A percentile compares a stretch with the other conserved stretches of the same genome.
Evolutionary conservation across 176 grass and related monocot species (phyloP).

Genomic region (Guadua angustifolia): DNA sequence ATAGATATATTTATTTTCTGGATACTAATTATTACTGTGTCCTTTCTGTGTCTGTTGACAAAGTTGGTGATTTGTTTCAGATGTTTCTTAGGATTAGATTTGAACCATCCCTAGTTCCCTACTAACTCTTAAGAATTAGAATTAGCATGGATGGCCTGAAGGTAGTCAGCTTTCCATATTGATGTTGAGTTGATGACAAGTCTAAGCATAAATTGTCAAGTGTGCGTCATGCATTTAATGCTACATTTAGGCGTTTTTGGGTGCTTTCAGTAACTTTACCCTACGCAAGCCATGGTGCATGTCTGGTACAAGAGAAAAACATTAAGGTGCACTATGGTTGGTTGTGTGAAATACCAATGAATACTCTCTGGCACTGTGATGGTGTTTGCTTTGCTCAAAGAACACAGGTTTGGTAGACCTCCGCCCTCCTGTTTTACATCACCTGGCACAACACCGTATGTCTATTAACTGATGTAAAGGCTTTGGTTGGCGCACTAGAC

Average conservation of each 20-base stretch:
- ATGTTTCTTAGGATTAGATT: conserved; percentile 20
- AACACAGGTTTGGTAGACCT: not conserved
- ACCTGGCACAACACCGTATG: too few species aligned
- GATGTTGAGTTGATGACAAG: not conserved
- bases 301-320: not conserved
- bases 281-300: conserved; percentile 2
- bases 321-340: not conserved
- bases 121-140: conserved; percentile 18
- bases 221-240: too few species aligned
- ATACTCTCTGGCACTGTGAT: not conserved
- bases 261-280: conserved; percentile 24
- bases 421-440: conserved; percentile 23
- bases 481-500: conserved; percentile 13
- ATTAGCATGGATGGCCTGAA: not conserved
- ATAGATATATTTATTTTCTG: conserved; percentile 22
- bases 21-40: conserved; percentile 14
- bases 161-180: conserved; percentile 1
- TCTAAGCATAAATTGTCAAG: not conserved
- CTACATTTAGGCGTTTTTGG: too few species aligned
- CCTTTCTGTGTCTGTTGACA: conserved; percentile 21
- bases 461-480: not conserved
- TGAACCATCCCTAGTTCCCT: not conserved
- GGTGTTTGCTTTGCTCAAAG: conserved; percentile 7
- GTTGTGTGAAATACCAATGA: not conserved
- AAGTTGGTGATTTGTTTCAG: not conserved